These are phyloP conservation scores for Suhomyces coccinellae DNA, from an alignment of 1,139 yeast species.

Conservation along the genomic window DNA sequence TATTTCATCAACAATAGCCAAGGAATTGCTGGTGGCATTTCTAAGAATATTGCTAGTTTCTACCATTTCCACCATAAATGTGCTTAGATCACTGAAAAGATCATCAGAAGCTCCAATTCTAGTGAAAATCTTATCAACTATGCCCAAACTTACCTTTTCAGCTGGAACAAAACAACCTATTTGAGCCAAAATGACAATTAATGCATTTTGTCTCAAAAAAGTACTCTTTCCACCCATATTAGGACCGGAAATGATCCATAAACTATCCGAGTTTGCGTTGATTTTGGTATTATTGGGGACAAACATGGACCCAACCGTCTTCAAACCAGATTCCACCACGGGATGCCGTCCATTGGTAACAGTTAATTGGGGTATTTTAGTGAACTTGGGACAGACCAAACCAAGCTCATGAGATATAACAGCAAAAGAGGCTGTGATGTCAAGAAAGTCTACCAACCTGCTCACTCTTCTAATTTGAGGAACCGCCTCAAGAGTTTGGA, in stretches of 20 bases:
- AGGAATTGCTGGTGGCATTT: slow-evolving; percentile 72
- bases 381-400: slow-evolving; percentile 66
- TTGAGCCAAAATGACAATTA: slow-evolving; percentile 82
- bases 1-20: slow-evolving; percentile 92
- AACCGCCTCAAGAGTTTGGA: slow-evolving; percentile 37
- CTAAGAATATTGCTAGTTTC: slow-evolving; percentile 80
- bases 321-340: slow-evolving; percentile 82
- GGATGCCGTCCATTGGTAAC: slow-evolving; percentile 73
- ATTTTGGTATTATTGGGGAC: slow-evolving; percentile 58
- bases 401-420: slow-evolving; percentile 62
- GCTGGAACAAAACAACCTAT: slow-evolving; percentile 93
- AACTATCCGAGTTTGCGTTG: slow-evolving; percentile 15
- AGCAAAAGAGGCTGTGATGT: slow-evolving; percentile 74
- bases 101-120: slow-evolving; percentile 93
- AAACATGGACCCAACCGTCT: slow-evolving; percentile 51
- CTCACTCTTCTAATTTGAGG: slow-evolving; percentile 47
- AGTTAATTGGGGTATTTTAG: slow-evolving; percentile 43
- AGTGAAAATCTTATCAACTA: slow-evolving; percentile 85
- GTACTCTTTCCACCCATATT: slow-evolving; percentile 99
- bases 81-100: slow-evolving; percentile 78
- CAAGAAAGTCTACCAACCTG: slow-evolving; percentile 62
- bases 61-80: slow-evolving; percentile 98
- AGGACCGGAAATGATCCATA: slow-evolving; percentile 90
- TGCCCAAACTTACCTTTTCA: slow-evolving; percentile 62
- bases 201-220: slow-evolving; percentile 81